phyloP scores from a whole-genome alignment of 108 stramenopile species.

The Fragilaria radians region DNA sequence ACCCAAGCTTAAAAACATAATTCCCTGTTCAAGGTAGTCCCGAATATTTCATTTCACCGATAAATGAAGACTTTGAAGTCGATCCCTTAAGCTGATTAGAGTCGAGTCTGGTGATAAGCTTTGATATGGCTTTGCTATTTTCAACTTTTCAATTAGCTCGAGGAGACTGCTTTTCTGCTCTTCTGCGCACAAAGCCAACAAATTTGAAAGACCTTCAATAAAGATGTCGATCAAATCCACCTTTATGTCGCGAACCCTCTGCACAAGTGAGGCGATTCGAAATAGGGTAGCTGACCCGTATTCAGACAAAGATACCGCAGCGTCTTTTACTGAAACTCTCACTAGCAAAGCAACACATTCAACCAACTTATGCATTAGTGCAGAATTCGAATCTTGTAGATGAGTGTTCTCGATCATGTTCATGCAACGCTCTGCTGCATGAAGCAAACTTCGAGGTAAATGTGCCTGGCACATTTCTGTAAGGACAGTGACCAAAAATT shows the following conservation, averaged over 20 bases:
- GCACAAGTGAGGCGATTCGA: not conserved
- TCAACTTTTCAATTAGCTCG: too few relatives aligned
- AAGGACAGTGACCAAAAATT: conserved; percentile 41
- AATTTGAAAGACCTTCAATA: not conserved
- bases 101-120: too few relatives aligned
- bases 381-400: not conserved
- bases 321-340: not conserved
- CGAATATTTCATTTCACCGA: too few relatives aligned
- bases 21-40: too few relatives aligned
- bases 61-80: too few relatives aligned
- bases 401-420: not conserved
- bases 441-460: conserved; percentile 57
- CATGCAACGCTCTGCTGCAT: conserved; percentile 36
- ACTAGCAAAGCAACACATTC: not conserved
- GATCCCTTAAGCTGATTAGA: too few relatives aligned
- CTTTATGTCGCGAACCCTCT: not conserved
- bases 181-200: not conserved
- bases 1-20: too few relatives aligned
- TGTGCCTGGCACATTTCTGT: conserved; percentile 36
- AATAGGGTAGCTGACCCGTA: not conserved
- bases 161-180: too few relatives aligned
- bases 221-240: not conserved
- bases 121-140: too few relatives aligned
- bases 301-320: not conserved
- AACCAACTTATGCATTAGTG: not conserved